Percentiles rank a stretch among this genome's conserved stretches.
Conservation (phyloP, 1,284 basidiomycete species). For the Cystobasidiaceae sp. region DNA sequence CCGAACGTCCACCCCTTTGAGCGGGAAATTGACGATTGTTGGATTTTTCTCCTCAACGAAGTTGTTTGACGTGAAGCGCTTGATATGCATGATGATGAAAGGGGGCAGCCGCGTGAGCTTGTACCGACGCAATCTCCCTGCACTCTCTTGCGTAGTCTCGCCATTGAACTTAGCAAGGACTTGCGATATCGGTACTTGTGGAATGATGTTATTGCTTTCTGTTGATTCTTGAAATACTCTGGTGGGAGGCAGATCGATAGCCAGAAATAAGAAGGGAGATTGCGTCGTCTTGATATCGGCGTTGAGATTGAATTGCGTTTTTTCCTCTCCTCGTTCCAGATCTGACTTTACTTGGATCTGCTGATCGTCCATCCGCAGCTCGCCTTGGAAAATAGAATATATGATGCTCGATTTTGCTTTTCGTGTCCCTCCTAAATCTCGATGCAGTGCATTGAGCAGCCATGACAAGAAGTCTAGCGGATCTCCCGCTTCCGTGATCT, state of each 20-base stretch:
- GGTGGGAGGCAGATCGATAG: slow-evolving; percentile 90
- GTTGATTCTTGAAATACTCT: slow-evolving; percentile 92
- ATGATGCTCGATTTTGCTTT: slow-evolving; percentile 84
- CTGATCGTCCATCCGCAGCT: slow-evolving; percentile 87
- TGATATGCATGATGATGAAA: slow-evolving; percentile 92
- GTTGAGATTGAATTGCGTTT: not conserved
- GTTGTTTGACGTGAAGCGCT: slow-evolving; percentile 94
- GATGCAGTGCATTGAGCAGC: slow-evolving; percentile 88
- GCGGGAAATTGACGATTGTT: slow-evolving; percentile 94
- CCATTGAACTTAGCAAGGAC: slow-evolving; percentile 97
- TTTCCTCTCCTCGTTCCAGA: slow-evolving; percentile 1
- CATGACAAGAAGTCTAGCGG: slow-evolving; percentile 94
- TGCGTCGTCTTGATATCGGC: slow-evolving; percentile 76
- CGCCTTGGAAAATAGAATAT: slow-evolving; percentile 89
- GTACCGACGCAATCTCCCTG: slow-evolving; percentile 78
- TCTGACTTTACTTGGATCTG: slow-evolving; percentile 59
- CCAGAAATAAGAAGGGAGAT: slow-evolving; percentile 91
- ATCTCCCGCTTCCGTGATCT: slow-evolving; percentile 87
- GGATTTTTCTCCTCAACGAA: slow-evolving; percentile 99
- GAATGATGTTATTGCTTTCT: slow-evolving; percentile 91
- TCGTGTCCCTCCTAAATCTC: slow-evolving; percentile 81
- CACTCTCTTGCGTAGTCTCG: slow-evolving; percentile 73
- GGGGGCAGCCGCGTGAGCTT: slow-evolving; percentile 82
- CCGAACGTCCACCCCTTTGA: slow-evolving; percentile 81
- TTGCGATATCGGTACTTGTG: slow-evolving; percentile 85